Base-by-base conservation (phyloP, 2,329 filamentous ascomycete species). In the Aspergillus sp. region DNA sequence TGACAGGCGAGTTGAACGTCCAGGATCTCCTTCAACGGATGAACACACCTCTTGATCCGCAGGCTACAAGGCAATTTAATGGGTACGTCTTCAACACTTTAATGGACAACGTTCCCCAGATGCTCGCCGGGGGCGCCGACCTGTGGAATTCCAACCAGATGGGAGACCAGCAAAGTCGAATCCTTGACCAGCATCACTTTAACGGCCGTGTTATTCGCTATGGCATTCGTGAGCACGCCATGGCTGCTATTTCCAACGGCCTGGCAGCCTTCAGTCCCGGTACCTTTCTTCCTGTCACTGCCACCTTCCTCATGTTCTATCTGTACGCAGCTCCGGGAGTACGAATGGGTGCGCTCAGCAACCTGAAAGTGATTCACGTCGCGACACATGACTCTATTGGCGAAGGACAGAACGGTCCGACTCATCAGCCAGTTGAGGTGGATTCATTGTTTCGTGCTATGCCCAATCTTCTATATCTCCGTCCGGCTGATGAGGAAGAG, bases 221-320 rank as follows among this genome's bases (percentile, higher is more conserved):
- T 69, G 85, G 85, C 45, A 81, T 87, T 56, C 81, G 85, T 5
- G 85, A 87, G 64, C 85, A 87, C 67, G 85, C 84, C 56, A 88
- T 88, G 86, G 79, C 79, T 2, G 90, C 90, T 73, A 91, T 96
- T 80, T 90, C 96, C 83, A 96, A 96, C 68, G 86, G 85, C 3
- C 71, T 88, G 4, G 85, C 86, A 0, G 86, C 86, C 1, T 88
- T 79, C 60, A 75, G 77, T 59, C 81, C 78, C 39, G 81, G 79
- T 24, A 85, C 84, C 0, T 80, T 87, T 63, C 72, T 87, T 7
- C 85, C 85, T 0, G 73, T 87, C 39, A 87, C 85, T 1, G 82
- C 82, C 0, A 80, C 79, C 4, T 87, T 87, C 73, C 86, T 87
- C 76, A 87, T 87, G 82, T 87, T 87, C 71, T 87, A 87, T 64